Base-by-base conservation (phyloP, 371 early-diverging fungal genomes). In the Lichtheimia ramosa region DNA sequence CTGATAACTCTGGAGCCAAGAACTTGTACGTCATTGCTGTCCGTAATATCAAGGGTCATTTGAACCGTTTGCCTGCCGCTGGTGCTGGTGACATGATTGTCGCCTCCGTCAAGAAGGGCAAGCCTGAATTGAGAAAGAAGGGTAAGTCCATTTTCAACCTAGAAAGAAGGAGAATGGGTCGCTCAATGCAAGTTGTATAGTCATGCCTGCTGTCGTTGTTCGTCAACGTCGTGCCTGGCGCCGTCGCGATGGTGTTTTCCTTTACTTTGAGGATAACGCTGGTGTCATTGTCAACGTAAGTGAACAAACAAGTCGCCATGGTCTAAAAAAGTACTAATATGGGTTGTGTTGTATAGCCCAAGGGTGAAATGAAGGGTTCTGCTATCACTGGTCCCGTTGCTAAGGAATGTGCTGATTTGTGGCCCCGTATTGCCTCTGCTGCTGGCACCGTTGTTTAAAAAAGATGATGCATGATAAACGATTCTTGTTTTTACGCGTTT, bases 1-100 rank as follows among this genome's bases (percentile, higher is more conserved):
- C 99, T 60, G 99, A 99, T 83, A 99, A 99, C 93, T 96, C 96
- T 77, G 99, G 99, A 54, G 99, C 99, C 79, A 99, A 99, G 93
- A 97, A 99, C 89, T 84, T 99, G 71, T 98, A 99, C 88, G 89
- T 99, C 73, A 99, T 99, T 77, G 95, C 98, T 69, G 99, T 99
- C 75, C 91, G 91, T 76, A 96, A 97, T 66, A 91, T 97, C 77
- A 89, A 93, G 83, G 97, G 95, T 75, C 93, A 98, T 77, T 89
- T 99, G 57, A 99, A 98, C 92, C 90, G 99, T 83, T 91, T 99
- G 63, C 99, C 99, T 58, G 92, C 98, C 64, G 99, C 98, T 75
- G 97, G 98, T 84, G 95, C 95, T 65, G 99, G 99, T 81, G 99
- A 99, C 89, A 97, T 99, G 94, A 89, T 99, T 63, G 89, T 99